Conservation (phyloP, 202 grass and related monocot genomes). For the Setaria viridis region DNA sequence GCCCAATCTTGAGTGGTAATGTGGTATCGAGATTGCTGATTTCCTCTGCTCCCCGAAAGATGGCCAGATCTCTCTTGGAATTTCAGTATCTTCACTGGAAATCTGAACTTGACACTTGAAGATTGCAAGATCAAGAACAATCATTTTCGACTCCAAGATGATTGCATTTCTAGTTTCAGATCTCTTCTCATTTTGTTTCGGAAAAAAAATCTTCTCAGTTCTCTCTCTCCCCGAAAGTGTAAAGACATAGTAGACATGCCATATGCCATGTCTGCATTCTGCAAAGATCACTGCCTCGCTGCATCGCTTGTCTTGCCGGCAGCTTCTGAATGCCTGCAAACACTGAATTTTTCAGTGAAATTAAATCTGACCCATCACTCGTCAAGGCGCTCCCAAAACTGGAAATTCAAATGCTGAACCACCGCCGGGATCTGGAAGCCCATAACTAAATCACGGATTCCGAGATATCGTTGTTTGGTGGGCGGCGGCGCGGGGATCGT, state of each 20-base stretch:
- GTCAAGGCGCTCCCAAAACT: slow-evolving; percentile 12
- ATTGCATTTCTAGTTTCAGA: not conserved
- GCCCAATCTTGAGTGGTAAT: not conserved
- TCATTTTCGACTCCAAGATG: not conserved
- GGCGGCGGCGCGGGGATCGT: slow-evolving; percentile 63
- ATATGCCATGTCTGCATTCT: not conserved
- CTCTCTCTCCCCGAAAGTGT: not conserved
- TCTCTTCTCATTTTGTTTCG: not conserved
- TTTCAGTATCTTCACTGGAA: slow-evolving; percentile 31
- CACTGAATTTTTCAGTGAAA: not conserved
- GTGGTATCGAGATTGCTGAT: slow-evolving; percentile 28
- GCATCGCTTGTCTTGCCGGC: not conserved
- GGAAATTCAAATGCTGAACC: slow-evolving; percentile 38
- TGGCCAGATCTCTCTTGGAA: slow-evolving; percentile 42
- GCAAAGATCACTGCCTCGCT: slow-evolving; percentile 3
- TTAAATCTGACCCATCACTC: not conserved
- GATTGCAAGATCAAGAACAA: slow-evolving; percentile 11
- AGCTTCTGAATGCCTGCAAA: slow-evolving; percentile 8
- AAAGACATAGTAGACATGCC: not conserved
- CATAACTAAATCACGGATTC: slow-evolving; percentile 31
- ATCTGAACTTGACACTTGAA: slow-evolving; percentile 23
- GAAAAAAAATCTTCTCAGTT: not conserved
- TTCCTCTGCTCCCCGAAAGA: slow-evolving; percentile 18
- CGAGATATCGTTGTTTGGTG: slow-evolving; percentile 65
- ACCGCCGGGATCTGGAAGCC: slow-evolving; percentile 35